Conservation (phyloP, 1,284 basidiomycete genomes). For the Fomitopsis schrenkii region DNA sequence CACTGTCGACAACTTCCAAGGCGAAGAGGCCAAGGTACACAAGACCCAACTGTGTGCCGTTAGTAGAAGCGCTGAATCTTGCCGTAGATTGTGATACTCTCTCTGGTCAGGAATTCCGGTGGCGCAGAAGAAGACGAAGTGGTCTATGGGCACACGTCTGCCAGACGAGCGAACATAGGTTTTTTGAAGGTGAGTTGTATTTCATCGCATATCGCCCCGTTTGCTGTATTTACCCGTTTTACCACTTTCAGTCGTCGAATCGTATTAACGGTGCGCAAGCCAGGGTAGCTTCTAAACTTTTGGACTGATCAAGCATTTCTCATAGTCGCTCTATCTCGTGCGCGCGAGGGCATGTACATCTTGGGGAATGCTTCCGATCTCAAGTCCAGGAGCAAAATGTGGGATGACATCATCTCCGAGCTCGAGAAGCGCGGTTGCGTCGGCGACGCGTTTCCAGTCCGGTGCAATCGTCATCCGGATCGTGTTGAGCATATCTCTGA, state of each 20-base stretch:
- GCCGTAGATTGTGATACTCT: slow-evolving; percentile 57
- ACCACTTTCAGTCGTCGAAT: slow-evolving; percentile 43
- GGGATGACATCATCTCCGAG: slow-evolving; percentile 54
- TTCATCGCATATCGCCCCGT: neutral
- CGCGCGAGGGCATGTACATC: slow-evolving; percentile 68
- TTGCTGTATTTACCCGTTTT: neutral
- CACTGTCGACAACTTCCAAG: slow-evolving; percentile 78
- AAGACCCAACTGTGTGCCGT: neutral
- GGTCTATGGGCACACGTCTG: slow-evolving; percentile 30
- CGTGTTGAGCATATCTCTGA: slow-evolving; percentile 35
- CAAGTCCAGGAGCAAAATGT: slow-evolving; percentile 44
- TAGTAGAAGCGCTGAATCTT: neutral
- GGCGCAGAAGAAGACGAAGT: slow-evolving; percentile 23
- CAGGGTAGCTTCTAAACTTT: neutral
- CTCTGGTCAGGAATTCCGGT: slow-evolving; percentile 67
- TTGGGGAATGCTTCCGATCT: slow-evolving; percentile 62
- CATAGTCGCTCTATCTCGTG: slow-evolving; percentile 67
- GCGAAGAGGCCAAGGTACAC: slow-evolving; percentile 50
- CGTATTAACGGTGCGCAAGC: slow-evolving; percentile 41
- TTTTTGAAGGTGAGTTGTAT: slow-evolving; percentile 53
- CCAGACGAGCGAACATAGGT: slow-evolving; percentile 47
- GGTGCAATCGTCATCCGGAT: slow-evolving; percentile 56
- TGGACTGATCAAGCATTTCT: neutral
- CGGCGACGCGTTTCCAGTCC: slow-evolving; percentile 52
- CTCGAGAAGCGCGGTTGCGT: slow-evolving; percentile 43